Evolutionary conservation across 768 basidiomycete species (phyloP), one percentile per base, ranked within the genome.

Genomic region (Exidia glandulosa): DNA sequence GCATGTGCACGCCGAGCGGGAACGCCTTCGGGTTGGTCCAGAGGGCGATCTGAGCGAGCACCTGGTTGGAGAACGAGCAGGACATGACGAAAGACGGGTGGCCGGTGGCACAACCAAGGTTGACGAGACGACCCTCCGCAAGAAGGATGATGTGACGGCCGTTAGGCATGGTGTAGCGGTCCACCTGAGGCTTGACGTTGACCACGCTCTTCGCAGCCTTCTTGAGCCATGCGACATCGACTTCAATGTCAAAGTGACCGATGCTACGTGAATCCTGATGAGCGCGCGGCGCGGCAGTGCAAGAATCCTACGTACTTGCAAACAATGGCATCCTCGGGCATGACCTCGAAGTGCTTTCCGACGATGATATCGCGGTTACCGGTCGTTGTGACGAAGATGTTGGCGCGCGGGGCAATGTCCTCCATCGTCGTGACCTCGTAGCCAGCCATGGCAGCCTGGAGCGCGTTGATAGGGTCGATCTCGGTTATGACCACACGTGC

Each of bases 71-170:
- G 81, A 99, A 99, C 47, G 96, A 99, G 81, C 94, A 98, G 19
- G 95, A 98, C 96, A 99, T 99, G 77, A 99, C 96, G 76, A 94
- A 97, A 48, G 95, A 98, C 34, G 96, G 95, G 76, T 99, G 95
- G 60, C 95, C 95, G 66, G 95, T 98, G 41, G 93, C 95, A 74
- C 95, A 98, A 59, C 87, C 95, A 71, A 99, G 80, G 83, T 99
- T 99, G 70, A 99, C 95, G 64, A 99, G 90, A 77, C 96, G 95
- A 61, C 96, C 96, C 71, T 98, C 94, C 36, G 96, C 96, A 63
- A 99, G 90, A 57, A 99, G 86, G 75, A 99, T 88, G 76, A 99
- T 77, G 79, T 98, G 96, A 61, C 93, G 90, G 60, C 94, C 95
- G 59, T 77, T 84, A 59, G 85, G 67, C 89, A 93, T 93, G 69